Conservation (phyloP, 176 grass and related monocot genomes). For the Olyra latifolia region DNA sequence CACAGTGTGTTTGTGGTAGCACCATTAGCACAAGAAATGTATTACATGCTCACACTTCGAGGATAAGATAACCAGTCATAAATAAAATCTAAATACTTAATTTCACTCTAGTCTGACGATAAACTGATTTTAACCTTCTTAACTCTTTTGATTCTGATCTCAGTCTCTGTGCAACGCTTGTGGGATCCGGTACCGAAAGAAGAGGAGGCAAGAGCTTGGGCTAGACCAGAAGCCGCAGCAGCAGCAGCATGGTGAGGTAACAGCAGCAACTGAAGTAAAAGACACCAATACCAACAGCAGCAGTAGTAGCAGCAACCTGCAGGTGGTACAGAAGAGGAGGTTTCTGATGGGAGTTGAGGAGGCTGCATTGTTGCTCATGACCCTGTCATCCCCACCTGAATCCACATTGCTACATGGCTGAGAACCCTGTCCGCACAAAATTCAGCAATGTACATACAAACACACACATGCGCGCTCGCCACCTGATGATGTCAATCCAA, state of each 20-base stretch:
- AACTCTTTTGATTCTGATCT: background rate
- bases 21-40: background rate
- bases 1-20: background rate
- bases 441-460: slow-evolving; percentile 25
- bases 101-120: background rate
- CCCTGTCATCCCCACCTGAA: slow-evolving; percentile 68
- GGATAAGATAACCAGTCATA: background rate
- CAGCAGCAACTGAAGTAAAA: slow-evolving; percentile 3
- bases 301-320: slow-evolving; percentile 39
- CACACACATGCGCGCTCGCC: background rate
- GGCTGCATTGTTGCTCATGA: slow-evolving; percentile 77
- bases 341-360: slow-evolving; percentile 63
- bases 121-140: background rate
- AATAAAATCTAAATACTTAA: background rate
- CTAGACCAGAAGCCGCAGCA: slow-evolving; percentile 42
- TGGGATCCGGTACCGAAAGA: slow-evolving; percentile 90
- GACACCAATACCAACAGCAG: slow-evolving; percentile 24
- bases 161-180: slow-evolving; percentile 94
- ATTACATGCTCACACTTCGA: background rate
- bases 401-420: slow-evolving; percentile 50
- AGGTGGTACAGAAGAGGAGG: slow-evolving; percentile 49
- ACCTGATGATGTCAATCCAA: slow-evolving; percentile 13
- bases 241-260: slow-evolving; percentile 9
- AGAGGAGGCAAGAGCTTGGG: slow-evolving; percentile 54
- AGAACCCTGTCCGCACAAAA: background rate